Evolutionary conservation across 345 rosid genomes (phyloP).

Genomic region (Brassica nigra): DNA sequence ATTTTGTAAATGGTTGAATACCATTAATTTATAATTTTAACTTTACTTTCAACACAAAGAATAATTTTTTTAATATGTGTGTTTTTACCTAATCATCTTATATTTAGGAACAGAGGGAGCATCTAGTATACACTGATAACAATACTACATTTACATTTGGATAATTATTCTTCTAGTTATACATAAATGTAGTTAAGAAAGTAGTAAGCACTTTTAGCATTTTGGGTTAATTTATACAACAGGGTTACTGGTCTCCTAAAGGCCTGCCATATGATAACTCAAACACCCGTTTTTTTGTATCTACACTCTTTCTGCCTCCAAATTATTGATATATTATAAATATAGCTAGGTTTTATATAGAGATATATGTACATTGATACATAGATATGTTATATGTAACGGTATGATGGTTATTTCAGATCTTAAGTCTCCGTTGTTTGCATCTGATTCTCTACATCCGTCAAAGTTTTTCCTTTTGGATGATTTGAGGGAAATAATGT

Average conservation of each 20-base stretch:
- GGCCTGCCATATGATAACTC: slow-evolving; percentile 23
- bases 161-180: neutral
- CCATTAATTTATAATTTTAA: too few species aligned
- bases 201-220: slow-evolving; percentile 14
- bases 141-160: neutral
- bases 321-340: too few species aligned
- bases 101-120: too few species aligned
- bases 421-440: slow-evolving; percentile 15
- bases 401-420: slow-evolving; percentile 12
- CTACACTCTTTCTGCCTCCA: too few species aligned
- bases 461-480: slow-evolving; percentile 26
- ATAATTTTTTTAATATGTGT: too few species aligned
- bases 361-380: neutral
- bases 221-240: slow-evolving; percentile 12
- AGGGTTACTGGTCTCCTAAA: slow-evolving; percentile 33
- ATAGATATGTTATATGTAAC: neutral
- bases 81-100: too few species aligned
- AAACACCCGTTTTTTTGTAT: neutral
- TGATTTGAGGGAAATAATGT: slow-evolving; percentile 29
- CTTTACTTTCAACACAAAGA: too few species aligned
- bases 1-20: too few species aligned
- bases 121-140: neutral
- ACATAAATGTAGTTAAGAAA: slow-evolving; percentile 5
- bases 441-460: slow-evolving; percentile 29
- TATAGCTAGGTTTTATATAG: neutral